phyloP scores from a whole-genome alignment of 768 basidiomycete species.

The Panaeolus papilionaceus region DNA sequence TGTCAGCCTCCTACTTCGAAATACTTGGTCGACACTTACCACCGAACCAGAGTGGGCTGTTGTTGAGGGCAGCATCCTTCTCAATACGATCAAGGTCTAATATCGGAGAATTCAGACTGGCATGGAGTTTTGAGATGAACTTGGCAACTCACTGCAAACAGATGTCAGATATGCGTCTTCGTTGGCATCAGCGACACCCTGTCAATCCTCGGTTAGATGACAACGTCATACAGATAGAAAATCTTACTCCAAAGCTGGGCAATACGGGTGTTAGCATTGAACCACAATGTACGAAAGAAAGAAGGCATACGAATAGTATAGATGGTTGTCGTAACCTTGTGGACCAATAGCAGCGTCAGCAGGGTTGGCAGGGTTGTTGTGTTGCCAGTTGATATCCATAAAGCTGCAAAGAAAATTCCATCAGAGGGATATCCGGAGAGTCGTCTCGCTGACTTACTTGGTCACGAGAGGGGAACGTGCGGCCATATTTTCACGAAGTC shows the following conservation, averaged over 20 bases:
- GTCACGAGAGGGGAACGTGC: constrained; percentile 34
- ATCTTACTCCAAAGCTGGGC: constrained; percentile 61
- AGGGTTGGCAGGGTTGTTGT: constrained; percentile 72
- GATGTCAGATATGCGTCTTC: constrained; percentile 67
- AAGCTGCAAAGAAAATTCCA: constrained; percentile 51
- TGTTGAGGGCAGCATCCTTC: constrained; percentile 39
- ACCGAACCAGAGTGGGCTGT: constrained; percentile 49
- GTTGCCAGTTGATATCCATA: constrained; percentile 85
- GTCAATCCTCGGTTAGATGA: constrained; percentile 17
- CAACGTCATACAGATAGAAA: constrained; percentile 12
- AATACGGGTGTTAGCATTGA: constrained; percentile 14
- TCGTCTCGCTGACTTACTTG: constrained; percentile 36
- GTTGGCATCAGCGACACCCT: constrained; percentile 76
- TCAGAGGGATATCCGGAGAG: constrained; percentile 11
- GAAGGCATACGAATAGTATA: constrained; percentile 71
- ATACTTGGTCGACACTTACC: constrained; percentile 29
- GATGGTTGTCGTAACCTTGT: constrained; percentile 78
- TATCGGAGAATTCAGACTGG: neutral
- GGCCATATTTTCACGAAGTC: constrained; percentile 16
- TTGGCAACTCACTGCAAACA: constrained; percentile 66
- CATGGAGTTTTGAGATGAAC: neutral
- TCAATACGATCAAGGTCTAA: constrained; percentile 67
- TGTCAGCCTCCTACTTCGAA: neutral
- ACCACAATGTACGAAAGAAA: constrained; percentile 1
- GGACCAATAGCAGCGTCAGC: constrained; percentile 72